A percentile compares a stretch with the other conserved stretches of the same genome.
Conservation (phyloP, 192 early-diverging fungal genomes). For the Powellomyces hirtus region DNA sequence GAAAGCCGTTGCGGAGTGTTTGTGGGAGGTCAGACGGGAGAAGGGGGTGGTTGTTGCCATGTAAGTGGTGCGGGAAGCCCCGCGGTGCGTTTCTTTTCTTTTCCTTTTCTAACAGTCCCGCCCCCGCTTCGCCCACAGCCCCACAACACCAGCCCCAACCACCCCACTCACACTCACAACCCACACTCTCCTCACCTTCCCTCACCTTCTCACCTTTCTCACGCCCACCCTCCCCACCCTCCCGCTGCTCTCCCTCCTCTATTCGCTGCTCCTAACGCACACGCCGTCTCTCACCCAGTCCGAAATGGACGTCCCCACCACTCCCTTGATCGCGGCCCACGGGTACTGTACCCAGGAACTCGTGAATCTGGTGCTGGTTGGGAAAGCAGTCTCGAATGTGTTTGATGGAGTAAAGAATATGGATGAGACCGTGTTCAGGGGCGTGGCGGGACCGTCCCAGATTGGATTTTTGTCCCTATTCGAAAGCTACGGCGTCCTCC, state of each 20-base stretch:
- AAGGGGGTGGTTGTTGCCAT: slow-evolving; percentile 31
- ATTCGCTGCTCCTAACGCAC: slow-evolving; percentile 46
- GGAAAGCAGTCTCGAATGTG: slow-evolving; percentile 49
- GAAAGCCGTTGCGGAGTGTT: slow-evolving; percentile 40
- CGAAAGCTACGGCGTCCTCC: slow-evolving; percentile 48
- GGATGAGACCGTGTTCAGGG: slow-evolving; percentile 33
- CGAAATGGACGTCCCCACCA: slow-evolving; percentile 49
- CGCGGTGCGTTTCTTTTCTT: background rate
- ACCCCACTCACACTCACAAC: slow-evolving; percentile 15
- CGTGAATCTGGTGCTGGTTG: slow-evolving; percentile 49
- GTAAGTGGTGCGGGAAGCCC: slow-evolving; percentile 17
- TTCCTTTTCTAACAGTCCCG: background rate
- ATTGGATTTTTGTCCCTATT: slow-evolving; percentile 51
- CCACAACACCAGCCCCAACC: no score
- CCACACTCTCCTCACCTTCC: slow-evolving; percentile 15
- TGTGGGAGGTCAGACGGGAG: slow-evolving; percentile 40
- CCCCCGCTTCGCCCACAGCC: background rate
- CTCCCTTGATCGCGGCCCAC: slow-evolving; percentile 46
- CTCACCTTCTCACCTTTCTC: background rate
- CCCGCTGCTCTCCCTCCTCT: slow-evolving; percentile 42
- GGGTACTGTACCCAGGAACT: slow-evolving; percentile 60
- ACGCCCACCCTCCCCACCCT: slow-evolving; percentile 21
- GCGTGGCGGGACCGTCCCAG: slow-evolving; percentile 31
- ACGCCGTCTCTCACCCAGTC: slow-evolving; percentile 33
- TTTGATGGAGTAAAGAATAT: slow-evolving; percentile 37